Percentiles rank a stretch among this genome's conserved stretches.
Conservation (phyloP, 345 rosid genomes). For the Hibiscus syriacus region DNA sequence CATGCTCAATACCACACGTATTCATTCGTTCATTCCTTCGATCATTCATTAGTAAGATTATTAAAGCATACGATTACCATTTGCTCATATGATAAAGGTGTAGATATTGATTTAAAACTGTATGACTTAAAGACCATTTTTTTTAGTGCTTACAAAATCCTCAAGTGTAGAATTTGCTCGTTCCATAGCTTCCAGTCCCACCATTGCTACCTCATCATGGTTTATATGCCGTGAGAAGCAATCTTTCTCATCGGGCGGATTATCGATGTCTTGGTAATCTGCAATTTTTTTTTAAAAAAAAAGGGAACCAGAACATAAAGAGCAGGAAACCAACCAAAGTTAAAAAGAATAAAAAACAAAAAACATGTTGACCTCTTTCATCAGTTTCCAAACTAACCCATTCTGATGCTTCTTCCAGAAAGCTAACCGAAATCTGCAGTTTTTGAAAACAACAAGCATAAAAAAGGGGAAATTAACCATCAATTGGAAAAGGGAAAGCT, state of each 20-base stretch:
- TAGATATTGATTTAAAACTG: background rate
- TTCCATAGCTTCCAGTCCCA: conserved; percentile 76
- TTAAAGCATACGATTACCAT: background rate
- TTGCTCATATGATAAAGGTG: background rate
- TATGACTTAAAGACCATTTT: background rate
- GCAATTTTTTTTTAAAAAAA: background rate
- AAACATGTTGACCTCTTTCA: conserved; percentile 14
- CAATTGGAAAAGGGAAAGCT: background rate
- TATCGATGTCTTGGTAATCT: conserved; percentile 14
- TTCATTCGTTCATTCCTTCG: background rate
- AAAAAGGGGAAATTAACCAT: background rate
- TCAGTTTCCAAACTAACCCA: conserved; percentile 18
- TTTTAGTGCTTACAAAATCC: conserved; percentile 57
- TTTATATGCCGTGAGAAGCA: conserved; percentile 7
- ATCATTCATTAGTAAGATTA: background rate
- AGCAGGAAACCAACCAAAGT: background rate
- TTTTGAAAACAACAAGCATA: background rate
- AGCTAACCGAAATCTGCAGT: conserved; percentile 37
- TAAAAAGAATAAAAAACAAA: background rate
- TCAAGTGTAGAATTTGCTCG: conserved; percentile 90
- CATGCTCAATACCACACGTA: background rate
- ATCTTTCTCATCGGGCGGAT: conserved; percentile 9
- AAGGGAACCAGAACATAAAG: background rate
- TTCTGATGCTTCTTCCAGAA: conserved; percentile 45
- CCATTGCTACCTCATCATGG: conserved; percentile 28